Evolutionary conservation across 2,329 filamentous ascomycete species (phyloP).

Genomic region (Beauveria medogensis): DNA sequence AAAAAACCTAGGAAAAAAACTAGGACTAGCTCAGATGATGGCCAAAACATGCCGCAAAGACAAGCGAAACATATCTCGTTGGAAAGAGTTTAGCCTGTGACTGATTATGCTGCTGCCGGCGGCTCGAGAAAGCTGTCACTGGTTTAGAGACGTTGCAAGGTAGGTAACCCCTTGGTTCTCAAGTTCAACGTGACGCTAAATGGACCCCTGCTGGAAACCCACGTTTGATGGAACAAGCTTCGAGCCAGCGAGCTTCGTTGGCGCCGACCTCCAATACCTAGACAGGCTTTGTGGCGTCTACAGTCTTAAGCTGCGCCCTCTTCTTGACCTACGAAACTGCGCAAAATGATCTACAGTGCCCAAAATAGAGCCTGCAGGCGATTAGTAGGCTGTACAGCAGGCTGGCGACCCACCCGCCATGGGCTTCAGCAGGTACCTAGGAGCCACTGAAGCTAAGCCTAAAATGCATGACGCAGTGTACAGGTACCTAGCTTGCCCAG

Average conservation of each 20-base stretch:
- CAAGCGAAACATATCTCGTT: neutral
- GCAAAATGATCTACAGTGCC: neutral
- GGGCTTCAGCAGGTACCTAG: too few species aligned
- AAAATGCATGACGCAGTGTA: too few species aligned
- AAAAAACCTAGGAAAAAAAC: neutral
- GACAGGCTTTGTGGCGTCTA: neutral
- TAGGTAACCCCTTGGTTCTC: neutral
- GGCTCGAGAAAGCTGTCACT: neutral
- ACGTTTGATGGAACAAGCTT: neutral
- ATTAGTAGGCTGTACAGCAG: neutral
- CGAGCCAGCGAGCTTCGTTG: neutral
- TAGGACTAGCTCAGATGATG: neutral
- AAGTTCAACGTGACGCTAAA: neutral
- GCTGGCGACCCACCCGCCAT: neutral
- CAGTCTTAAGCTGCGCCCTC: neutral
- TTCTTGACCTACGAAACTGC: neutral
- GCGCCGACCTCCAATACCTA: neutral
- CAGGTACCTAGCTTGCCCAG: too few species aligned
- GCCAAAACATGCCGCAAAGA: too few species aligned
- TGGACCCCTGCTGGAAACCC: neutral
- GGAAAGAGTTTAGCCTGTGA: neutral
- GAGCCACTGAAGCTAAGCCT: too few species aligned
- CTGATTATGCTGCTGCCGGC: neutral
- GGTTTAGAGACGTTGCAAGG: neutral
- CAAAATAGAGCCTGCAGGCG: neutral